These are phyloP conservation scores for Termitomyces sp. DNA, from an alignment of 1,284 basidiomycete species.

Conservation along the genomic window DNA sequence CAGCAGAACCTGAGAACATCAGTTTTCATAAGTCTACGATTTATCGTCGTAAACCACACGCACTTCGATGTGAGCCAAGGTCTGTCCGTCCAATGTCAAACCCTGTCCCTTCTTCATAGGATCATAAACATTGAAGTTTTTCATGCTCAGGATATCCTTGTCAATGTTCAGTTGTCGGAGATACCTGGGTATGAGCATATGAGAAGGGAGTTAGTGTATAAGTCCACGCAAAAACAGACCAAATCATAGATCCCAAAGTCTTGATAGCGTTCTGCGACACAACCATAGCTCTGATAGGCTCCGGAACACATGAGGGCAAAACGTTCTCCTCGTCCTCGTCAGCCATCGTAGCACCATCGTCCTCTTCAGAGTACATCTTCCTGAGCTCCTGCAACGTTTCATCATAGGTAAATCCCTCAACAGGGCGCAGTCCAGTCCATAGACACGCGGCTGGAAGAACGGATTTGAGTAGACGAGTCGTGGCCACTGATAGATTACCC, in stretches of 20 bases:
- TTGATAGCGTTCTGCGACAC: conserved; percentile 67
- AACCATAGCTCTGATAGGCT: conserved; percentile 70
- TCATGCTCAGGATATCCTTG: conserved; percentile 88
- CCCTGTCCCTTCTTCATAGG: conserved; percentile 85
- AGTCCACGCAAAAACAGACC: conserved; percentile 37
- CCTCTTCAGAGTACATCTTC: conserved; percentile 56
- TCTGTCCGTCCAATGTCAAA: conserved; percentile 88
- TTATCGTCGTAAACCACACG: conserved; percentile 3
- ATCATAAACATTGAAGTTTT: conserved; percentile 95
- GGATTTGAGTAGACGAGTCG: conserved; percentile 75
- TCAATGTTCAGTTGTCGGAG: conserved; percentile 90
- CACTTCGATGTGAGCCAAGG: conserved; percentile 89
- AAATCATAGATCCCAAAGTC: conserved; percentile 86
- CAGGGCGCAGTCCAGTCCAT: conserved; percentile 82
- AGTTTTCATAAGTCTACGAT: conserved; percentile 3
- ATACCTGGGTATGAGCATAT: conserved; percentile 49
- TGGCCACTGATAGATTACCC: conserved; percentile 81
- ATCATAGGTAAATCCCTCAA: conserved; percentile 77
- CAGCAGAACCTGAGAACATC: conserved; percentile 59
- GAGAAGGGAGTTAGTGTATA: background rate
- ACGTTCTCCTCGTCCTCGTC: conserved; percentile 34
- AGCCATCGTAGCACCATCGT: conserved; percentile 40
- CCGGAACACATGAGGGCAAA: conserved; percentile 57
- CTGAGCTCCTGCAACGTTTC: conserved; percentile 70
- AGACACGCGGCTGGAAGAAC: conserved; percentile 76